Conservation (phyloP, 345 rosid species). For the Brassica juncea region DNA sequence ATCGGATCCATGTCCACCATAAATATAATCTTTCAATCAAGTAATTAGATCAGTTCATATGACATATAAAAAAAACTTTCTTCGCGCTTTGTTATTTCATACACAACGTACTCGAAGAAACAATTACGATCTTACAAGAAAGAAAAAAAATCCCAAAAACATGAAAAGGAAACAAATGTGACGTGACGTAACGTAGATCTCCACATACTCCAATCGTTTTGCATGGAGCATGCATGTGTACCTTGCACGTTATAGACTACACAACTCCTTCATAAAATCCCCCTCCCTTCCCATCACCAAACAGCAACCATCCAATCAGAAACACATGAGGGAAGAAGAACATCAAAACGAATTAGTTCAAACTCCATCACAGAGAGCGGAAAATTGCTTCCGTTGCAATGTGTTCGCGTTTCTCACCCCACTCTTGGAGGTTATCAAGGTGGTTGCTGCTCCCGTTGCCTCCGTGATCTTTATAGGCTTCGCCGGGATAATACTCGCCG, state of each 20-base stretch:
- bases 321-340: slow-evolving; percentile 8
- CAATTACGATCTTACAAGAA: slow-evolving; percentile 8
- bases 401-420: slow-evolving; percentile 20
- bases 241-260: slow-evolving; percentile 32
- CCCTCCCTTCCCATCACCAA: slow-evolving; percentile 21
- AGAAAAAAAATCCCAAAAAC: slow-evolving; percentile 24
- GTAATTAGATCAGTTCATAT: neutral
- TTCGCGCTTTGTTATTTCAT: neutral
- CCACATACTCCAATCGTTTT: slow-evolving; percentile 33
- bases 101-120: slow-evolving; percentile 2
- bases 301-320: slow-evolving; percentile 4
- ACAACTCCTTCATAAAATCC: slow-evolving; percentile 28
- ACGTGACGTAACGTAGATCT: slow-evolving; percentile 29
- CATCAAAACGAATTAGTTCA: slow-evolving; percentile 1
- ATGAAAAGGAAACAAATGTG: slow-evolving; percentile 23
- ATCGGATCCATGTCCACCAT: neutral
- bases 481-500: slow-evolving; percentile 55
- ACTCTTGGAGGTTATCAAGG: slow-evolving; percentile 25
- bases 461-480: slow-evolving; percentile 66
- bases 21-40: neutral
- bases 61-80: neutral
- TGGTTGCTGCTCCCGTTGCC: slow-evolving; percentile 51
- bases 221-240: slow-evolving; percentile 31
- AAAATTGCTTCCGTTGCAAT: slow-evolving; percentile 8
- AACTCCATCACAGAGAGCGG: slow-evolving; percentile 5